Evolutionary conservation across 208 protist genomes (phyloP).

Genomic region (Phytomonas francai): DNA sequence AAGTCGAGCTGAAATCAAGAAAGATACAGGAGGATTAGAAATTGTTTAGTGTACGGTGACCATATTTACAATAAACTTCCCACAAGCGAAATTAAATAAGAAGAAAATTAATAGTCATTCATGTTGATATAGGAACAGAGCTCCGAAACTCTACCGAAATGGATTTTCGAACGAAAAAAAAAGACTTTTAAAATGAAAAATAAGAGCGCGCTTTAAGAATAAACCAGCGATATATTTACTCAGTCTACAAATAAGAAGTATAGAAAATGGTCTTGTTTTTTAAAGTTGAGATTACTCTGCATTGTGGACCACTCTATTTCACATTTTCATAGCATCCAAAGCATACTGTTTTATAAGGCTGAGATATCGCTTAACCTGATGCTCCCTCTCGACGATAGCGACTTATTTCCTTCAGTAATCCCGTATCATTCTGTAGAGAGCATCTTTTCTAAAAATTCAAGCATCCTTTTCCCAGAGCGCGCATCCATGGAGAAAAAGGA

Average conservation of each 20-base stretch:
- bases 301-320: background rate
- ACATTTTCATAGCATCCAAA: background rate
- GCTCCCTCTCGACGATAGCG: background rate
- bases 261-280: background rate
- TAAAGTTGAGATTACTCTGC: background rate
- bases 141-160: no score
- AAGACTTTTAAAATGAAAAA: no score
- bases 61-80: no score
- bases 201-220: no score
- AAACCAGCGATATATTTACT: background rate
- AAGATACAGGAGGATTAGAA: no score
- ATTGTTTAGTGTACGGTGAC: no score
- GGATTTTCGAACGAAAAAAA: no score
- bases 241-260: background rate
- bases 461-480: background rate
- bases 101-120: no score
- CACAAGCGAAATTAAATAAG: no score
- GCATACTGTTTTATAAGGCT: background rate
- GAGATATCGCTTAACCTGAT: background rate
- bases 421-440: background rate
- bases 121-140: no score
- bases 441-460: background rate
- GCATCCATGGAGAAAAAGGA: background rate
- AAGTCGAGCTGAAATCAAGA: no score
- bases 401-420: background rate